These are phyloP conservation scores for Blastomyces percursus DNA, from an alignment of 2,329 filamentous ascomycete genomes.

Conservation along the genomic window DNA sequence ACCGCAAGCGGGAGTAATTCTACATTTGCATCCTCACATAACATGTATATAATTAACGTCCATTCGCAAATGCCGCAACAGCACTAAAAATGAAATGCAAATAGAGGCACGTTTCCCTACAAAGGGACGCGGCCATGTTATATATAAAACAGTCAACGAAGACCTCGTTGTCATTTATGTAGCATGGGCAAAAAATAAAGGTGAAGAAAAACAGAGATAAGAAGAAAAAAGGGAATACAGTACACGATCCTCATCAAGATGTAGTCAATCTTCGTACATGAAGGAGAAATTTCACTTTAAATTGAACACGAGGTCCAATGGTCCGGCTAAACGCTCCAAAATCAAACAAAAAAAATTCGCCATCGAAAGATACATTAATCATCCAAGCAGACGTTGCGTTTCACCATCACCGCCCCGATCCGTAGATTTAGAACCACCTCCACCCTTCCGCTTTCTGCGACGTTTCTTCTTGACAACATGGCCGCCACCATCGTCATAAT, in stretches of 20 bases:
- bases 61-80: neutral
- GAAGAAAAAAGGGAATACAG: neutral
- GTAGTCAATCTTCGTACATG: neutral
- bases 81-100: neutral
- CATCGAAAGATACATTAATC: neutral
- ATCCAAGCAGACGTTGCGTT: neutral
- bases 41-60: neutral
- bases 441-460: slow-evolving; percentile 17
- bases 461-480: slow-evolving; percentile 19
- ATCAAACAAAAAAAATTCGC: neutral
- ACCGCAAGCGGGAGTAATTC: neutral
- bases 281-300: neutral
- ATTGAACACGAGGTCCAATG: neutral
- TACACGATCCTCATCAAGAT: neutral
- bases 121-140: too few species aligned
- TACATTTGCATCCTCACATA: neutral
- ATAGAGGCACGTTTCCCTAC: too few species aligned
- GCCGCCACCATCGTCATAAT: neutral
- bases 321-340: too few species aligned
- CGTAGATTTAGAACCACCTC: slow-evolving; percentile 3
- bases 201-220: neutral
- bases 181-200: neutral
- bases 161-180: neutral
- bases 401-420: neutral
- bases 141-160: neutral